phyloP scores from a whole-genome alignment of 2,329 filamentous ascomycete genomes.

The Penicillium sp. region DNA sequence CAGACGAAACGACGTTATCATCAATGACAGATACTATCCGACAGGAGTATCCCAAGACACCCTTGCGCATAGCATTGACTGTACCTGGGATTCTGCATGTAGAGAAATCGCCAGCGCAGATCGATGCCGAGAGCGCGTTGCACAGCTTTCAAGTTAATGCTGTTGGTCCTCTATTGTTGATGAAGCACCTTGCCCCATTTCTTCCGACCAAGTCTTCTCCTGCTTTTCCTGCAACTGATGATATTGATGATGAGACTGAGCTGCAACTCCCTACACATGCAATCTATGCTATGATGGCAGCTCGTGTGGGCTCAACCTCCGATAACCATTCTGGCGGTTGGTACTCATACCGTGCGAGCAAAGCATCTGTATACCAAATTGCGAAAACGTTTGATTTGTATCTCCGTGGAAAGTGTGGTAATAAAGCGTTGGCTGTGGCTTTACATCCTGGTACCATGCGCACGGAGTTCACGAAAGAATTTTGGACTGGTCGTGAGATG shows the following conservation, averaged over 20 bases:
- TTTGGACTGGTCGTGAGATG: slow-evolving; percentile 70
- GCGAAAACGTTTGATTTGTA: slow-evolving; percentile 72
- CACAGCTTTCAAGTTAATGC: slow-evolving; percentile 73
- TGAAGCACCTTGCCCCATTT: slow-evolving; percentile 73
- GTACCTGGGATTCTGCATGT: slow-evolving; percentile 72
- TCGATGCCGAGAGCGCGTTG: slow-evolving; percentile 63
- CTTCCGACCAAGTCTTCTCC: slow-evolving; percentile 61
- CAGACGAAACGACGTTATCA: slow-evolving; percentile 64
- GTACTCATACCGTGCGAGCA: slow-evolving; percentile 78
- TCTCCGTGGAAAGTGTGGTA: slow-evolving; percentile 57
- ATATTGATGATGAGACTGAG: slow-evolving; percentile 8
- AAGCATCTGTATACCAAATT: slow-evolving; percentile 71
- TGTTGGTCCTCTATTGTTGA: slow-evolving; percentile 71
- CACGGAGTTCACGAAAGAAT: slow-evolving; percentile 71
- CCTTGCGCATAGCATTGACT: slow-evolving; percentile 69
- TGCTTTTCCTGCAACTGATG: slow-evolving; percentile 27
- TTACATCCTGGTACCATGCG: slow-evolving; percentile 81
- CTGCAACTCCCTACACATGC: slow-evolving; percentile 55
- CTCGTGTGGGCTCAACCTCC: slow-evolving; percentile 71
- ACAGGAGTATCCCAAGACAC: slow-evolving; percentile 54
- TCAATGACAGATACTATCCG: slow-evolving; percentile 57
- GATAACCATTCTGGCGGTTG: slow-evolving; percentile 76
- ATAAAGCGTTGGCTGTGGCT: slow-evolving; percentile 66
- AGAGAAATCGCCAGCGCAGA: slow-evolving; percentile 69
- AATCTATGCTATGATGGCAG: slow-evolving; percentile 73